These are phyloP conservation scores for Pichia sporocuriosa DNA, from an alignment of 805 yeast species.

Conservation along the genomic window DNA sequence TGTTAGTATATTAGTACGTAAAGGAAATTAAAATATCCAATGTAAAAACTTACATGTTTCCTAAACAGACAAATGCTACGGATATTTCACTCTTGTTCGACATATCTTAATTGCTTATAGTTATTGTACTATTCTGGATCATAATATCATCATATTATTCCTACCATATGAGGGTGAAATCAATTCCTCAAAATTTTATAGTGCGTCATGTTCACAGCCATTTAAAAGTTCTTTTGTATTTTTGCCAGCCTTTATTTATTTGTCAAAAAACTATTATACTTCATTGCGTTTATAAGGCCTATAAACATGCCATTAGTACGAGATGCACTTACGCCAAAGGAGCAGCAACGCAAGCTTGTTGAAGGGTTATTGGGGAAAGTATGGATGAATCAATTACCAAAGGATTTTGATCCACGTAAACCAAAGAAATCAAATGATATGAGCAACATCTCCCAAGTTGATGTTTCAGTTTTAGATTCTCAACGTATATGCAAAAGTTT, in stretches of 20 bases:
- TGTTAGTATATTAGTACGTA: not conserved
- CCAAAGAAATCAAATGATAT: not conserved
- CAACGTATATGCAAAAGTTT: conserved; percentile 71
- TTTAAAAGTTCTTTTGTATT: too few relatives aligned
- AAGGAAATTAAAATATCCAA: not conserved
- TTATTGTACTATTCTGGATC: not conserved
- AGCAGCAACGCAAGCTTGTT: conserved; percentile 66
- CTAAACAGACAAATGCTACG: conserved; percentile 87
- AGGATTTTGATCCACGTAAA: conserved; percentile 19
- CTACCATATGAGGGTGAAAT: too few relatives aligned
- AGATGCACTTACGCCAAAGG: conserved; percentile 37
- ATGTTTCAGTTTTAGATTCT: conserved; percentile 37
- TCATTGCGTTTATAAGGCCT: not conserved
- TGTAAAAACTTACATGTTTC: conserved; percentile 62
- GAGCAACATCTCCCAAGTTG: conserved; percentile 8
- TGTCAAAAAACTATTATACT: too few relatives aligned
- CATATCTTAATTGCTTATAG: conserved; percentile 1
- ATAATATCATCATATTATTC: too few relatives aligned
- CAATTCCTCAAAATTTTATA: not conserved
- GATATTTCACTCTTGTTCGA: conserved; percentile 10
- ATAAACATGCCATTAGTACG: not conserved
- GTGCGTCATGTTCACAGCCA: not conserved
- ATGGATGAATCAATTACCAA: conserved; percentile 29
- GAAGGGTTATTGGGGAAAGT: conserved; percentile 79
- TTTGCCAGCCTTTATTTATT: too few relatives aligned